phyloP scores from a whole-genome alignment of 139 green algal species.

The Volvox reticuliferus region DNA sequence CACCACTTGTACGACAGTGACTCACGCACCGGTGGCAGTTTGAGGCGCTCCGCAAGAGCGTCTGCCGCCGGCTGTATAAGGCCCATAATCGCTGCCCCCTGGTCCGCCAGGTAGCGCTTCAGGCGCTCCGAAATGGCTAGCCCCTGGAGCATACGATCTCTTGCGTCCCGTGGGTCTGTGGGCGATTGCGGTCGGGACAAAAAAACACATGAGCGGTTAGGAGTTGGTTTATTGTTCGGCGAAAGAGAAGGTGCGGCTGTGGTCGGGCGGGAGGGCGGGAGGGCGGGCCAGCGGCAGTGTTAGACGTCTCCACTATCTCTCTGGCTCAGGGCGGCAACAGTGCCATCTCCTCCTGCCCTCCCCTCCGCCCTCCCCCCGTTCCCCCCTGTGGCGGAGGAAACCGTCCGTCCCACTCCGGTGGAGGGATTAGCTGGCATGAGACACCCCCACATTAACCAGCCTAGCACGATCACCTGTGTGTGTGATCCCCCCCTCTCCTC shows the following conservation, averaged over 20 bases:
- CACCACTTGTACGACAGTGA: neutral
- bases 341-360: too few species aligned
- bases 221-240: neutral
- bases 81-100: constrained; percentile 54
- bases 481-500: too few species aligned
- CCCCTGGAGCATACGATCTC: constrained; percentile 59
- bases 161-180: constrained; percentile 22
- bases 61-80: constrained; percentile 70
- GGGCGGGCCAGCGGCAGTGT: neutral
- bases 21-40: constrained; percentile 4
- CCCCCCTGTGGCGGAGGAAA: too few species aligned
- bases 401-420: too few species aligned
- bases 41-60: constrained; percentile 67
- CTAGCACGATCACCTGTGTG: too few species aligned
- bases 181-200: too few species aligned
- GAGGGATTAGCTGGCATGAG: too few species aligned
- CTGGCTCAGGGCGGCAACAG: too few species aligned
- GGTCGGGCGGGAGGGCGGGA: neutral
- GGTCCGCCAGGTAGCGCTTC: constrained; percentile 65
- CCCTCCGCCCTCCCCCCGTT: too few species aligned
- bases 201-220: too few species aligned
- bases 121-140: constrained; percentile 80
- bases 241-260: neutral
- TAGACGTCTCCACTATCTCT: neutral
- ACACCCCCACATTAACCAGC: too few species aligned